Evolutionary conservation across 805 yeast genomes (phyloP).

Genomic region (Teunomyces lycoperdinae): DNA sequence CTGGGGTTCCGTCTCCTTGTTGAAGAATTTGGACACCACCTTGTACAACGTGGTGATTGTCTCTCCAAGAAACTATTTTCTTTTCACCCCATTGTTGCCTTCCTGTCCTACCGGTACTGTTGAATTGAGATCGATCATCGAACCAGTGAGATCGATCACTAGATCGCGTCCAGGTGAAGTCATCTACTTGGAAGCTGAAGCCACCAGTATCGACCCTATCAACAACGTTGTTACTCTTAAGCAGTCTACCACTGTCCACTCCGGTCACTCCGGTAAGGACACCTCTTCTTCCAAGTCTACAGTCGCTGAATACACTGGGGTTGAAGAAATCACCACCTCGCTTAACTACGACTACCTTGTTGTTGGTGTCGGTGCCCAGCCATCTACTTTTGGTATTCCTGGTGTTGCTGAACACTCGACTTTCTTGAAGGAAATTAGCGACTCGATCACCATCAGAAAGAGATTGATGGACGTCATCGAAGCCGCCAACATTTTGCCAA

Average conservation of each 20-base stretch:
- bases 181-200: constrained; percentile 85
- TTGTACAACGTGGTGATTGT: constrained; percentile 85
- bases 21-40: constrained; percentile 81
- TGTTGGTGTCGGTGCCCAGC: constrained; percentile 92
- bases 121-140: constrained; percentile 86
- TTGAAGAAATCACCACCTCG: constrained; percentile 45
- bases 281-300: constrained; percentile 42
- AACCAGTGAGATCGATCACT: constrained; percentile 85
- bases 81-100: constrained; percentile 94
- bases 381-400: constrained; percentile 91
- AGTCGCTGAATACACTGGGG: constrained; percentile 38
- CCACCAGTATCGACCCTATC: constrained; percentile 74
- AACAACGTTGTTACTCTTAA: constrained; percentile 62
- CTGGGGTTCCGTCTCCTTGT: constrained; percentile 88
- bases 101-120: constrained; percentile 94
- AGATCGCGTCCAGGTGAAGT: constrained; percentile 78
- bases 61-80: constrained; percentile 92
- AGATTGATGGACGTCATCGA: constrained; percentile 85
- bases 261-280: constrained; percentile 53
- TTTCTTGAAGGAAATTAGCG: constrained; percentile 86
- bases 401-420: constrained; percentile 89
- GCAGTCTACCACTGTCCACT: constrained; percentile 54
- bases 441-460: constrained; percentile 79
- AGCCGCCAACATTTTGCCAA: constrained; percentile 78
- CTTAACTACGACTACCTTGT: constrained; percentile 78